Conservation (phyloP, 768 basidiomycete genomes). For the Phlebiopsis gigantea region DNA sequence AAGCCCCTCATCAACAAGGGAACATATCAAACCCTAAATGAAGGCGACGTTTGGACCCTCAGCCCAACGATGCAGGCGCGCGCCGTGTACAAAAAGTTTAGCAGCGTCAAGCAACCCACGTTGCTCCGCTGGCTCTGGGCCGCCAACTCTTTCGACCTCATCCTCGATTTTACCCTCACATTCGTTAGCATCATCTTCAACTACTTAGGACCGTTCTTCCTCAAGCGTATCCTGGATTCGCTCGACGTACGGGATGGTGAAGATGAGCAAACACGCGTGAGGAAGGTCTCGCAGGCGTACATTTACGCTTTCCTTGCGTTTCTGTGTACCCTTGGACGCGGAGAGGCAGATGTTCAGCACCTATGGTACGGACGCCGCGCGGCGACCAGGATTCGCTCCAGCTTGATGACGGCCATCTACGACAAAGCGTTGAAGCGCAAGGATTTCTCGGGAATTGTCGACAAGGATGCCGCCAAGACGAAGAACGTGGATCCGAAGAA, state of each 20-base stretch:
- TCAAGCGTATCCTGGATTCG: constrained; percentile 68
- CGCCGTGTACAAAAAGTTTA: constrained; percentile 52
- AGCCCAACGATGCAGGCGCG: constrained; percentile 65
- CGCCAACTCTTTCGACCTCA: constrained; percentile 42
- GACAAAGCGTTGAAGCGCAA: constrained; percentile 82
- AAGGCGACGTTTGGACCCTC: constrained; percentile 67
- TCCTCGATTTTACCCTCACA: constrained; percentile 63
- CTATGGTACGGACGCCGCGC: constrained; percentile 82
- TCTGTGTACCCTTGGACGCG: constrained; percentile 51
- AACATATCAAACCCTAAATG: constrained; percentile 50
- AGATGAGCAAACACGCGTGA: constrained; percentile 18
- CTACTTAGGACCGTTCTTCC: constrained; percentile 80
- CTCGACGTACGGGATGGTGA: constrained; percentile 30
- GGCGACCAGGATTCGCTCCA: constrained; percentile 62
- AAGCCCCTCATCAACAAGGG: constrained; percentile 55
- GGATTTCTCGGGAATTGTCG: constrained; percentile 76
- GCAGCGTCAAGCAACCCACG: constrained; percentile 28
- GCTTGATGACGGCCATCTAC: constrained; percentile 83
- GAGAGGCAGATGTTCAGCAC: constrained; percentile 67
- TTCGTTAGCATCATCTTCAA: constrained; percentile 67
- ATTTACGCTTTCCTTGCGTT: constrained; percentile 78
- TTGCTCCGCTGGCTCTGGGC: constrained; percentile 40
- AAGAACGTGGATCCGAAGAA: constrained; percentile 27
- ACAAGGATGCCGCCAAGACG: constrained; percentile 40
- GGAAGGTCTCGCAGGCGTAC: constrained; percentile 57